phyloP scores from a whole-genome alignment of 345 rosid genomes.

The Rhodamnia rubescens region DNA sequence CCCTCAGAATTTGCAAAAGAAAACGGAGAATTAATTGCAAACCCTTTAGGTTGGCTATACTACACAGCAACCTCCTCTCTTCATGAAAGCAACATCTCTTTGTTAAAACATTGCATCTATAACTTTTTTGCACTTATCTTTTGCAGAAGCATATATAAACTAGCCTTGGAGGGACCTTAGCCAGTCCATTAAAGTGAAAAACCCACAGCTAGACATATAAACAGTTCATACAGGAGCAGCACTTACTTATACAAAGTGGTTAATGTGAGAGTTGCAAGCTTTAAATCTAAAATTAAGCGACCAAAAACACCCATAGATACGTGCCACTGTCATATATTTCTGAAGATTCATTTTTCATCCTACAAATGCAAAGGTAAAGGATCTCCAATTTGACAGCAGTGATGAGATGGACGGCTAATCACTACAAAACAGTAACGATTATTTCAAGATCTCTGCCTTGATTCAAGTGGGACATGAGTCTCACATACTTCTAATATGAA shows the following conservation, averaged over 20 bases:
- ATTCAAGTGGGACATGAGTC: not conserved
- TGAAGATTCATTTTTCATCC: not conserved
- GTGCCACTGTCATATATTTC: not conserved
- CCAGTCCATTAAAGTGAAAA: not conserved
- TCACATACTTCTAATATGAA: not conserved
- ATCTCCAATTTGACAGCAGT: not conserved
- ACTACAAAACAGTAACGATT: not conserved
- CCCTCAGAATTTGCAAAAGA: not conserved
- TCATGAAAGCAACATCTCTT: not conserved
- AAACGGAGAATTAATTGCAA: not conserved
- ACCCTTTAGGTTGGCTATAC: not conserved
- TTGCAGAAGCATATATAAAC: not conserved
- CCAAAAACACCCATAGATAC: not conserved
- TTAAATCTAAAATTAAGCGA: not conserved
- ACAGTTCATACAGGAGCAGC: not conserved
- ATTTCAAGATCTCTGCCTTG: not conserved
- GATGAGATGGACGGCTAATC: not conserved
- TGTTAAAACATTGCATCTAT: not conserved
- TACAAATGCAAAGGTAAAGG: not conserved
- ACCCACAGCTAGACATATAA: not conserved
- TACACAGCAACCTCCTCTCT: not conserved
- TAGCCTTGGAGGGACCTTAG: not conserved
- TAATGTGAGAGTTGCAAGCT: not conserved
- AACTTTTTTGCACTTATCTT: not conserved
- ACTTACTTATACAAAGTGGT: not conserved